These are phyloP conservation scores for Catharanthus roseus DNA, from an alignment of 257 asterid genomes.

Conservation along the genomic window DNA sequence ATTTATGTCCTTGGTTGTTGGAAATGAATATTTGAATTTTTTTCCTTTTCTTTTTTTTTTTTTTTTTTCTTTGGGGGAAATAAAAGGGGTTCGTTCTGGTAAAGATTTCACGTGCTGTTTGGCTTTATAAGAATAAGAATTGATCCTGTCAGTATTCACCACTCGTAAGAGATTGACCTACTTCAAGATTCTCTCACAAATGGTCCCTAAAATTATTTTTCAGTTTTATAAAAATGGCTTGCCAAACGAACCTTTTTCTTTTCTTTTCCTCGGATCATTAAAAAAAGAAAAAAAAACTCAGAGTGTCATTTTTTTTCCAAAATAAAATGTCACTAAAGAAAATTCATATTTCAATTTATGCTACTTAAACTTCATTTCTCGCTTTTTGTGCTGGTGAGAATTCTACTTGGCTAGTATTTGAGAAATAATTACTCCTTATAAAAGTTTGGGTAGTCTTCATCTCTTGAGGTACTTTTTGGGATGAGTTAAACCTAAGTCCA, in stretches of 20 bases:
- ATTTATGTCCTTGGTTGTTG: background rate
- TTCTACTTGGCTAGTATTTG: too few species aligned
- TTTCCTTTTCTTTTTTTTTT: background rate
- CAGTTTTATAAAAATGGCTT: background rate
- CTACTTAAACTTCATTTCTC: too few species aligned
- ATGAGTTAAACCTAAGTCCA: too few species aligned
- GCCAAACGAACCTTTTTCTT: background rate
- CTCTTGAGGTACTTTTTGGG: too few species aligned
- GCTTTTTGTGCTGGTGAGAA: too few species aligned
- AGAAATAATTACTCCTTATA: too few species aligned
- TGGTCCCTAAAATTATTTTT: background rate
- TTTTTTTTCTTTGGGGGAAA: background rate
- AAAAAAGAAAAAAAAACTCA: too few species aligned
- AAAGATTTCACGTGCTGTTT: background rate
- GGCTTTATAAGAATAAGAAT: background rate
- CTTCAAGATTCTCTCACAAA: background rate
- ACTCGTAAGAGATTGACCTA: background rate
- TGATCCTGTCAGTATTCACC: background rate
- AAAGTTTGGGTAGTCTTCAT: too few species aligned
- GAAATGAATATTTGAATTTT: conserved; percentile 1
- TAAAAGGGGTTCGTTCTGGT: background rate
- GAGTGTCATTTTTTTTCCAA: too few species aligned
- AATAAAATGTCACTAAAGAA: too few species aligned
- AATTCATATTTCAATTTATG: too few species aligned
- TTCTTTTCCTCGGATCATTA: background rate